Base-by-base conservation (phyloP, 495 filamentous ascomycete genomes). In the Articulospora tetracladia region DNA sequence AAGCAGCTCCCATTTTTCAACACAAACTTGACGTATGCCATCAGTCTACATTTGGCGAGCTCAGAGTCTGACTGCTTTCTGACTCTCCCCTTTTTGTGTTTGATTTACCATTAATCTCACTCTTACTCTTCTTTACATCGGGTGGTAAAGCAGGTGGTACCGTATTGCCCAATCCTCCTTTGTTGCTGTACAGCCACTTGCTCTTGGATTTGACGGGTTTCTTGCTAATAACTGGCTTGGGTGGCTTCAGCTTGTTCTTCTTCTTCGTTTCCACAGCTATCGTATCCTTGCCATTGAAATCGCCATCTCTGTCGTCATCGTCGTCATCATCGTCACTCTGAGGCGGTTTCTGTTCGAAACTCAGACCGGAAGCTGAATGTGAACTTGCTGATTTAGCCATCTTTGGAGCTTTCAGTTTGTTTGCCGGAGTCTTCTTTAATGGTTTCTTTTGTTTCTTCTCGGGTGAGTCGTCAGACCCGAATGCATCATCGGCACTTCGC, bases 251-350 rank as follows among this genome's bases (percentile, higher is more conserved):
- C 66, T 77, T 76, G 25, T 74, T 73, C 70, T 84, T 84, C 30
- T 79, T 69, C 19, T 20, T 80, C 68, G 65, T 76, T 76, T 66
- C 72, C 58, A 82, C 77, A 28, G 41, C 76, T 78, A 46, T 44
- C 11, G 39, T 44, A 44, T 44, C 39, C 15, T 44, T 44, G 8
- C 39, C 39, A 44, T 44, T 44, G 39, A 76, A 81, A 15, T 74
- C 77, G 49, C 79, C 78, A 56, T 82, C 77, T 34, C 78, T 74
- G 30, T 69, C 69, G 53, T 68, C 66, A 19, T 61, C 64, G 24
- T 66, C 72, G 3, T 65, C 69, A 10, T 71, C 70, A 12, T 70
- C 72, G 39, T 69, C 66, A 34, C 51, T 70, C 12, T 36, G 62
- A 32, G 59, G 59, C 32, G 51, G 56, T 28, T 64, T 68, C 47